Percentiles rank a stretch among this genome's conserved stretches.
These are phyloP conservation scores for Rostrohypoxylon terebratum DNA, from an alignment of 495 filamentous ascomycete genomes.

Conservation along the genomic window DNA sequence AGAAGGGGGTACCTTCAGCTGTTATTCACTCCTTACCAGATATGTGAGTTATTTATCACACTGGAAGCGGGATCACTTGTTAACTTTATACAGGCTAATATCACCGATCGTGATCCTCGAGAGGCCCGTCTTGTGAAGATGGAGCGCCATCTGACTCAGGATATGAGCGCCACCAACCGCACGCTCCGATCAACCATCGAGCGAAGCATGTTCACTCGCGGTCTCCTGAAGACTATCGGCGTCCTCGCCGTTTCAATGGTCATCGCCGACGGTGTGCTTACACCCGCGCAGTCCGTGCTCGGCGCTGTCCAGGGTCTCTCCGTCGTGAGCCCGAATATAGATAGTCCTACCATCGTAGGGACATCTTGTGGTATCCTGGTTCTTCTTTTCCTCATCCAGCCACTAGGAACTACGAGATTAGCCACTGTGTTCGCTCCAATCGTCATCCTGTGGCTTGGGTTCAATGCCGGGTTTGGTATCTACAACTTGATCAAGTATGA, in stretches of 20 bases:
- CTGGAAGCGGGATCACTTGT: background rate
- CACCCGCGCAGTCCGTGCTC: constrained; percentile 75
- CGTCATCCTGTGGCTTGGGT: constrained; percentile 76
- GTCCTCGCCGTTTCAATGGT: constrained; percentile 78
- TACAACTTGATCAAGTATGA: constrained; percentile 76
- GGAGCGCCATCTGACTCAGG: constrained; percentile 67
- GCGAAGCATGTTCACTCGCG: constrained; percentile 62
- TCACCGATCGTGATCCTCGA: constrained; percentile 67
- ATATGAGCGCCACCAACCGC: constrained; percentile 65
- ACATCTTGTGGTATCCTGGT: constrained; percentile 76
- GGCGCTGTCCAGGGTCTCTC: constrained; percentile 77
- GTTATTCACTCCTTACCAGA: constrained; percentile 76
- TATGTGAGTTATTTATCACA: constrained; percentile 62
- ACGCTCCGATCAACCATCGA: constrained; percentile 69
- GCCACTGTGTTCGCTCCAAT: constrained; percentile 75
- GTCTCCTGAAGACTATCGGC: constrained; percentile 72
- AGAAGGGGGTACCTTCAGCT: constrained; percentile 80
- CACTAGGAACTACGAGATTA: constrained; percentile 75
- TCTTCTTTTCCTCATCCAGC: constrained; percentile 75
- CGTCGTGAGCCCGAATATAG: constrained; percentile 61
- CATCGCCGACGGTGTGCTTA: constrained; percentile 74
- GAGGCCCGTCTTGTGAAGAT: constrained; percentile 64
- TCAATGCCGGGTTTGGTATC: constrained; percentile 75
- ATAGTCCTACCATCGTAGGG: constrained; percentile 69
- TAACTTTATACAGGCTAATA: constrained; percentile 58